Evolutionary conservation across 1,284 basidiomycete species (phyloP), one percentile per base, ranked within the genome.

Genomic region (Cystobasidium slooffiae): DNA sequence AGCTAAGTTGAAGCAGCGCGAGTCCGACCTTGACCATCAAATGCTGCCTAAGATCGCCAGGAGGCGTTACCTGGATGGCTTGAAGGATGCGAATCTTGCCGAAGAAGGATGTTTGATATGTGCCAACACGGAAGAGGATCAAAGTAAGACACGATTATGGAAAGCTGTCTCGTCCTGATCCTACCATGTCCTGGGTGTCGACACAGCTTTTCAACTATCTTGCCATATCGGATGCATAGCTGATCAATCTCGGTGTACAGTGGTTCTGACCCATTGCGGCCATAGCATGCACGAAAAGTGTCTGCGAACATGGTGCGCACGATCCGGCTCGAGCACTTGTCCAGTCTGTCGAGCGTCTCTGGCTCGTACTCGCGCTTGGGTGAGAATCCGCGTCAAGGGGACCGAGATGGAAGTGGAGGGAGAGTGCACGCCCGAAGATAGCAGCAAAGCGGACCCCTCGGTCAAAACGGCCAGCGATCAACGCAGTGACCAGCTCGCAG

Each of bases 61-160:
- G 10, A 70, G 75, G 18, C 75, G 79, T 2, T 80, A 77, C 62
- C 75, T 80, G 39, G 76, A 79, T 16, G 69, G 69, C 22, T 72
- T 80, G 47, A 67, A 76, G 49, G 61, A 61, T 31, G 53, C 63
- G 12, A 72, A 66, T 7, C 46, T 64, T 6, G 75, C 75, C 16
- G 78, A 77, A 10, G 58, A 68, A 8, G 68, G 59, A 0, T 79
- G 79, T 49, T 49, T 76, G 24, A 77, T 78, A 46, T 78, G 77
- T 64, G 63, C 58, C 16, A 76, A 77, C 10, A 43, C 56, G 18
- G 69, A 68, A 55, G 55, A 46, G 41, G 70, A 63, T 10, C 70
- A 56, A 47, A 37, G 66, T 68, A 46, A 56, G 65, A 9, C 3
- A 8, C 5, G 12, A 16, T 16, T 22, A 12, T 56, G 10, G 39